Percentiles rank a stretch among this genome's conserved stretches.
These are phyloP conservation scores for Pseudomonodictys pantanalensis DNA, from an alignment of 495 filamentous ascomycete genomes.

Conservation along the genomic window DNA sequence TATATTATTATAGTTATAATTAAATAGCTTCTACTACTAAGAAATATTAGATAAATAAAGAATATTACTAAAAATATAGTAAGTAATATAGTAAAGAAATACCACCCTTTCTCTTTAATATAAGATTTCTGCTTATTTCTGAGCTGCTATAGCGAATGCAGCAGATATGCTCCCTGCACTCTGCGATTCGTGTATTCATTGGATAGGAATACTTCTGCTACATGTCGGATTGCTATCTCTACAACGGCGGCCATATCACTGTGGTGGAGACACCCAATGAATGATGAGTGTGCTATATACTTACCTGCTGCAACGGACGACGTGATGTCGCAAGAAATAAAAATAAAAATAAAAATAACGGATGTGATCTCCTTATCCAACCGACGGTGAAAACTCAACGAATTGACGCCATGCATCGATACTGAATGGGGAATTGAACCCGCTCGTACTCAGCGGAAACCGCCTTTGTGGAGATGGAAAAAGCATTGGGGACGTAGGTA, in stretches of 20 bases:
- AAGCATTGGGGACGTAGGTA: background rate
- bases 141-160: conserved; percentile 37
- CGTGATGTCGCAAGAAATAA: too few relatives aligned
- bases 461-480: background rate
- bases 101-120: conserved; percentile 9
- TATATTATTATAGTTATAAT: too few relatives aligned
- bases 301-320: too few relatives aligned
- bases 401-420: background rate
- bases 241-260: conserved; percentile 7
- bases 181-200: conserved; percentile 27
- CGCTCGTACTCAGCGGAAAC: background rate
- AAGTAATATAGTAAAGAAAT: too few relatives aligned
- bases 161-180: conserved; percentile 38
- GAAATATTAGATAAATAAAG: too few relatives aligned
- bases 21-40: too few relatives aligned
- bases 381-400: background rate
- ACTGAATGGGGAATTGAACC: background rate
- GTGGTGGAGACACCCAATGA: too few relatives aligned
- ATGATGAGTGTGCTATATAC: too few relatives aligned
- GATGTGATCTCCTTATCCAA: background rate
- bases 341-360: too few relatives aligned
- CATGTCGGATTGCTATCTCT: conserved; percentile 3
- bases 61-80: too few relatives aligned
- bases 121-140: background rate
- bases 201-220: conserved; percentile 31